Evolutionary conservation across 2,329 filamentous ascomycete species (phyloP), one percentile per base, ranked within the genome.

Genomic region (Pseudopithomyces chartarum): DNA sequence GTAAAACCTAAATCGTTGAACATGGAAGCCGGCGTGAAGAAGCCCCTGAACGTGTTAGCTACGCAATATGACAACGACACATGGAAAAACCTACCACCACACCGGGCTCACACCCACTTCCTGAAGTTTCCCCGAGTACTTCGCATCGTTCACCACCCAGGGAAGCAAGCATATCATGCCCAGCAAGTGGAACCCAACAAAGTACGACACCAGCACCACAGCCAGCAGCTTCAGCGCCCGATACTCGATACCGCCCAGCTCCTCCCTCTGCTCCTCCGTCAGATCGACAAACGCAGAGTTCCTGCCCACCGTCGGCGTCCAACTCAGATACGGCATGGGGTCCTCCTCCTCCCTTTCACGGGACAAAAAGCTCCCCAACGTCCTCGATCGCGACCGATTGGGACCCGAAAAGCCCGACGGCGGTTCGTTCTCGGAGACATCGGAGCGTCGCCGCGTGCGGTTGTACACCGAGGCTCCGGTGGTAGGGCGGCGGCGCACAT

Each of bases 1-100:
- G 93, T 94, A 66, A 92, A 94, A 11, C 95, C 95, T n/a, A 98
- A 79, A 78, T 99, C 94, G 77, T 94, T 97, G 76, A 99, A 97
- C 54, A 92, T 85, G 39, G 92, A 95, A 47, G 87, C 91, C 13
- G 92, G 80, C 0, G 91, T 97, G 78, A 94, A 99, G 64, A 99
- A 87, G 0, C 86, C 92, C 85, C 76, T 78, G 48, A 3, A 19
- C 7, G 53, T 44, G 47, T 57, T 54, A 58, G 60, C 39, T 20
- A 29, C 49, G 38, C 43, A 32, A 20, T 33, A 46, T 19, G 19
- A 20, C 33, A 7, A 17, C 33, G 10, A 23, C 6, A 12, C 15
- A 29, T 22, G 12, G 11, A 19, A 12, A 29, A 15, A 70, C 74
- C 55, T 65, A 77, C 90, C 95, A 99, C 95, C 95, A 99, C 0